Evolutionary conservation across 306 rosid genomes (phyloP).

Genomic region (Cucumis hystrix): DNA sequence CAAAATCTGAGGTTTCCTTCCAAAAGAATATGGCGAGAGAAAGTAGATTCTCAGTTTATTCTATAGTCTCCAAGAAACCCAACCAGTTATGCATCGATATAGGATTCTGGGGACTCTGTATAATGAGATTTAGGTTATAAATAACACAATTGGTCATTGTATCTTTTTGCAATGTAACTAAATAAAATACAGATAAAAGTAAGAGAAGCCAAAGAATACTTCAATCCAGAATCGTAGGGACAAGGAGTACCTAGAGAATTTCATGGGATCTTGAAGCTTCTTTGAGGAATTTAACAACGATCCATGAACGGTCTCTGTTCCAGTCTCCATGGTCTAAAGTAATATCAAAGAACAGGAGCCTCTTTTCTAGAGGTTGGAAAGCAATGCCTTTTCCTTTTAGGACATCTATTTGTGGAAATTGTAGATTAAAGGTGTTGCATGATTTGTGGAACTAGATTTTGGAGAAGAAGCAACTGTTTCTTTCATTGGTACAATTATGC

Average conservation of each 20-base stretch:
- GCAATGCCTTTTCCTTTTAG: conserved; percentile 25
- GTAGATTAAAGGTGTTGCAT: conserved; percentile 34
- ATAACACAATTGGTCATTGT: too few relatives aligned
- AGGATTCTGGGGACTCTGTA: too few relatives aligned
- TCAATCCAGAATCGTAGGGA: background rate
- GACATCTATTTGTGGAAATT: conserved; percentile 29
- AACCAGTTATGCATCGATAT: too few relatives aligned
- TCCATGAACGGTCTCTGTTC: conserved; percentile 42
- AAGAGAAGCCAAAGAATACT: background rate
- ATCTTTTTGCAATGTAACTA: too few relatives aligned
- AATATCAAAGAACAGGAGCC: conserved; percentile 11
- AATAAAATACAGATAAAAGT: background rate
- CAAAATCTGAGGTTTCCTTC: background rate
- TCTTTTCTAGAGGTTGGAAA: conserved; percentile 20
- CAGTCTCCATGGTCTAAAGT: conserved; percentile 50
- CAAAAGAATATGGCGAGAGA: background rate
- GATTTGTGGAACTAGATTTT: conserved; percentile 21
- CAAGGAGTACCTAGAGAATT: conserved; percentile 32
- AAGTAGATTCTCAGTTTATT: background rate
- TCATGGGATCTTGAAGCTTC: conserved; percentile 33
- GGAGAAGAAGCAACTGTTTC: too few relatives aligned
- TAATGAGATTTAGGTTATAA: background rate
- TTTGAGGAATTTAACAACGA: conserved; percentile 41
- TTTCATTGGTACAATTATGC: too few relatives aligned
- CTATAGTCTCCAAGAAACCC: too few relatives aligned